phyloP scores from a whole-genome alignment of 108 stramenopile genomes.

The Pseudonitzschia multistriata region DNA sequence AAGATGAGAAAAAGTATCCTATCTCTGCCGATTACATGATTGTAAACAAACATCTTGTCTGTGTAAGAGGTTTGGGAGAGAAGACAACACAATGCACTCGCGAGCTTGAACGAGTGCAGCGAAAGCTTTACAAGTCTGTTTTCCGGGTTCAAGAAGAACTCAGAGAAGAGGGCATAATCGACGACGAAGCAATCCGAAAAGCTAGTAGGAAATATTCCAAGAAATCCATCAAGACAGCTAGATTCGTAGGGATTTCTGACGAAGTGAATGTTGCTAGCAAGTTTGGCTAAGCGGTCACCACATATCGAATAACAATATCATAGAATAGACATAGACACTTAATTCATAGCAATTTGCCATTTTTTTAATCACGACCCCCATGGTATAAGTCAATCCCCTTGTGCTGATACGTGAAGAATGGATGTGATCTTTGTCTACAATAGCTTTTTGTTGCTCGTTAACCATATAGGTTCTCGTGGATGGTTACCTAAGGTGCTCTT shows the following conservation, averaged over 20 bases:
- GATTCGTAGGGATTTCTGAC: conserved; percentile 10
- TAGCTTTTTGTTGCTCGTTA: too few species aligned
- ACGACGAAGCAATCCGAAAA: background rate
- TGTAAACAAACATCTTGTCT: conserved; percentile 12
- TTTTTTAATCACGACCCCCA: too few species aligned
- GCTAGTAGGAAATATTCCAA: conserved; percentile 7
- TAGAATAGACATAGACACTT: too few species aligned
- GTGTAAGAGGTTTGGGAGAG: conserved; percentile 7
- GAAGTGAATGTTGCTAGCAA: conserved; percentile 7
- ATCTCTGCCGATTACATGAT: conserved; percentile 12
- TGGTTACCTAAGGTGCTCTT: too few species aligned
- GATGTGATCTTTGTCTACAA: too few species aligned
- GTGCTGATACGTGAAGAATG: too few species aligned
- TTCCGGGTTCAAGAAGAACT: conserved; percentile 2
- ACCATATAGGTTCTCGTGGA: too few species aligned
- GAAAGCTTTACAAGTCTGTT: conserved; percentile 4
- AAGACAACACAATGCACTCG: conserved; percentile 7
- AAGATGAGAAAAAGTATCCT: conserved; percentile 5
- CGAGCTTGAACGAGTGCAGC: conserved; percentile 7
- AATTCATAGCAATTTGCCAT: too few species aligned
- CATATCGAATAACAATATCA: too few species aligned
- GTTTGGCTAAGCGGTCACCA: background rate
- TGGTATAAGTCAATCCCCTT: too few species aligned
- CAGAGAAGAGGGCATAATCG: conserved; percentile 1
- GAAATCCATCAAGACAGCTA: conserved; percentile 10